Evolutionary conservation across 192 early-diverging fungal species (phyloP).

Genomic region (Entomortierella chlamydospora): DNA sequence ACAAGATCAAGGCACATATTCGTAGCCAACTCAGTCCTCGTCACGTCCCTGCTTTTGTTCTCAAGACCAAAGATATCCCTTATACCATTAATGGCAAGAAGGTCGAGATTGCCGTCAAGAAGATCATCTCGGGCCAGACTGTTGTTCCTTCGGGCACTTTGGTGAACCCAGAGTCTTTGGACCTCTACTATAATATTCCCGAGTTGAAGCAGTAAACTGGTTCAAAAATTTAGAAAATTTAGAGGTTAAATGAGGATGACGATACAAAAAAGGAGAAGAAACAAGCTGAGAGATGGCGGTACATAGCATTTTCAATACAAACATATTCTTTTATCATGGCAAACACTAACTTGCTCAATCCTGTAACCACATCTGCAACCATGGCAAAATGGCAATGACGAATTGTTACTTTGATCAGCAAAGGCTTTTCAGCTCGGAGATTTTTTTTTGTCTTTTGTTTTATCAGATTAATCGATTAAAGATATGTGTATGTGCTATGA

Average conservation of each 20-base stretch:
- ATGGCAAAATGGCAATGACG: too few relatives aligned
- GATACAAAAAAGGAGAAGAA: neutral
- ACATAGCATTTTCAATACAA: constrained; percentile 5
- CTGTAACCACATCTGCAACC: too few relatives aligned
- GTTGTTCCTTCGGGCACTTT: constrained; percentile 84
- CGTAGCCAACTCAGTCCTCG: constrained; percentile 86
- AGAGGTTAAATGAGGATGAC: too few relatives aligned
- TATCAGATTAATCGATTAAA: too few relatives aligned
- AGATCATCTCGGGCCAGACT: constrained; percentile 82
- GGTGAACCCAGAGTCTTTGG: constrained; percentile 90
- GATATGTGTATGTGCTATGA: too few relatives aligned
- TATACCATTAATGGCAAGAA: constrained; percentile 98
- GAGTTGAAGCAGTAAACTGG: constrained; percentile 59
- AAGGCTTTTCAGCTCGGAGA: too few relatives aligned
- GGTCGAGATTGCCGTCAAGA: constrained; percentile 97
- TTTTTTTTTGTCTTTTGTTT: too few relatives aligned
- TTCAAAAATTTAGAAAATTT: neutral
- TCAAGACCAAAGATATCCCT: constrained; percentile 87
- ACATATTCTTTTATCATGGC: too few relatives aligned
- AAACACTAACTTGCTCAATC: too few relatives aligned
- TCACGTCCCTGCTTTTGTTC: constrained; percentile 91
- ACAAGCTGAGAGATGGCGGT: neutral
- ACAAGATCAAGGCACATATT: constrained; percentile 80
- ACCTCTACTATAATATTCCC: constrained; percentile 86
- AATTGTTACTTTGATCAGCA: too few relatives aligned